Evolutionary conservation across 805 yeast genomes (phyloP).

Genomic region (Ogataea parapolymorpha): DNA sequence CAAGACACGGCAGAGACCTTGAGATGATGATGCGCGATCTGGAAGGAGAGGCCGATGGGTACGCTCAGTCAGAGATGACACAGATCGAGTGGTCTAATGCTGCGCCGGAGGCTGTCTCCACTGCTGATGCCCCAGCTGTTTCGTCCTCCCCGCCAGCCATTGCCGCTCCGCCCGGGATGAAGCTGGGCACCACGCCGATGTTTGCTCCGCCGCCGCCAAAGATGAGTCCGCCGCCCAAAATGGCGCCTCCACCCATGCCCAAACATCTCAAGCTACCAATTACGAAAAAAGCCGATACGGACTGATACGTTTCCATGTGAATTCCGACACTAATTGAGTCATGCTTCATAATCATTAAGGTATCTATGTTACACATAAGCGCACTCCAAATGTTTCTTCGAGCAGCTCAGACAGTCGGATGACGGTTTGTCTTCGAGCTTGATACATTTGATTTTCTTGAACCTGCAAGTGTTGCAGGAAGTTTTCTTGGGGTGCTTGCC

Average conservation of each 20-base stretch:
- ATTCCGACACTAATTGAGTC: not conserved
- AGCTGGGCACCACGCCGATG: not conserved
- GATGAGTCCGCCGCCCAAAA: slow-evolving; percentile 8
- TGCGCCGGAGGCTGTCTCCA: slow-evolving; percentile 23
- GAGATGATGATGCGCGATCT: slow-evolving; percentile 50
- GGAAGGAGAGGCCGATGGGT: slow-evolving; percentile 28
- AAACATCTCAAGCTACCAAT: not conserved
- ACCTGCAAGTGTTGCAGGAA: slow-evolving; percentile 33
- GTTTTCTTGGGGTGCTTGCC: slow-evolving; percentile 30
- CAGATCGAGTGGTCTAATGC: not conserved
- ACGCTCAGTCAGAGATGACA: slow-evolving; percentile 3
- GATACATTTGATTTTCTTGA: slow-evolving; percentile 34
- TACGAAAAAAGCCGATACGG: not conserved
- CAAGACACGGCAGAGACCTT: slow-evolving; percentile 44
- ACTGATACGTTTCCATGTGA: not conserved
- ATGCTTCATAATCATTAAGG: not conserved
- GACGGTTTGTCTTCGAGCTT: slow-evolving; percentile 24
- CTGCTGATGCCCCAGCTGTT: slow-evolving; percentile 3
- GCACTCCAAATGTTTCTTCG: slow-evolving; percentile 30
- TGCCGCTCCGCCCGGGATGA: slow-evolving; percentile 23
- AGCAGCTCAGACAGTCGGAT: slow-evolving; percentile 28
- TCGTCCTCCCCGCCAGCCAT: slow-evolving; percentile 13
- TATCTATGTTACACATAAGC: slow-evolving; percentile 12
- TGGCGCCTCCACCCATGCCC: slow-evolving; percentile 14
- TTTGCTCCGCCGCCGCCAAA: slow-evolving; percentile 26